Conservation (phyloP, 352 stramenopile genomes). For the Phytophthora litchii region DNA sequence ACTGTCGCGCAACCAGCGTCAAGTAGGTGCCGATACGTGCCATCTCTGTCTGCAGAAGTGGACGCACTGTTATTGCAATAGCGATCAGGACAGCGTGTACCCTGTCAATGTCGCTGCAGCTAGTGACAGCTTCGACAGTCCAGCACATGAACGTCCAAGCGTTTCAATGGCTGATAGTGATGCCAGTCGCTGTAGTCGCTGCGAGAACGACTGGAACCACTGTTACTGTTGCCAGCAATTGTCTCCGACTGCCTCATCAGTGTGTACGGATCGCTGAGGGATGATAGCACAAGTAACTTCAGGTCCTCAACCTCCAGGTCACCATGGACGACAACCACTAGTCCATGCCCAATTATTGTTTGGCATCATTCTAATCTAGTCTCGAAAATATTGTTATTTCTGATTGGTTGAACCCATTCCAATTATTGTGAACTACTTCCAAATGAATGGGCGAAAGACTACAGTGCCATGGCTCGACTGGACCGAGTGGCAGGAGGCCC, state of each 20-base stretch:
- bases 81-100: constrained; percentile 75
- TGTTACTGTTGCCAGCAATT: constrained; percentile 82
- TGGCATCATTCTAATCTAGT: constrained; percentile 4
- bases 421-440: constrained; percentile 2
- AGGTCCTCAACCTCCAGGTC: not conserved
- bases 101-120: constrained; percentile 36
- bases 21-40: constrained; percentile 76
- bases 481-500: constrained; percentile 76
- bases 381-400: constrained; percentile 31
- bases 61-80: constrained; percentile 90
- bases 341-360: constrained; percentile 18
- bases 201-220: constrained; percentile 69
- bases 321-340: too few relatives aligned
- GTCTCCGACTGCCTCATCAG: constrained; percentile 67
- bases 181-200: constrained; percentile 71
- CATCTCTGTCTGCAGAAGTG: constrained; percentile 82
- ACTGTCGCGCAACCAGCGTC: constrained; percentile 39
- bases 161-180: constrained; percentile 62
- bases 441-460: constrained; percentile 61
- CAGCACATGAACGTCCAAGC: constrained; percentile 35
- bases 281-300: constrained; percentile 1
- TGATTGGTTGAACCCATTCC: constrained; percentile 3
- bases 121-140: constrained; percentile 9
- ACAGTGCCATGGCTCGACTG: constrained; percentile 71
- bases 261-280: constrained; percentile 59